Evolutionary conservation across 345 rosid species (phyloP), one percentile per base, ranked within the genome.

Genomic region (thale cress (Arabidopsis thaliana)): DNA sequence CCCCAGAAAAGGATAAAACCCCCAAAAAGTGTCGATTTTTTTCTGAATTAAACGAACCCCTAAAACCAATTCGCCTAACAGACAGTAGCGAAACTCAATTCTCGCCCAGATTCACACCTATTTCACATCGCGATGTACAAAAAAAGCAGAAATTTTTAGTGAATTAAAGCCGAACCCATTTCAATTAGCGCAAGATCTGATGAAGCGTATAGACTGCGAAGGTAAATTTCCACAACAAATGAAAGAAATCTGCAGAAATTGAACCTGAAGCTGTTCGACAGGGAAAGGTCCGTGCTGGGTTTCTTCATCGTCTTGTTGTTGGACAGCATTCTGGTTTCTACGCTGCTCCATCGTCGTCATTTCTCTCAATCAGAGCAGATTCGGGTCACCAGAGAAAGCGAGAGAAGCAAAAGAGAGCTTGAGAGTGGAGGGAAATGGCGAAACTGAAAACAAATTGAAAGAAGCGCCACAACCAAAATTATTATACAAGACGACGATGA

Each of bases 251-350:
- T 28, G 37, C 25, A 25, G 64, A 59, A 61, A 69, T 1, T 24
- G 58, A 59, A 83, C 84, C 84, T 81, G 86, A 69, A 83, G 84
- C 81, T 81, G 84, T 76, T 83, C 83, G 14, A 83, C 80, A 50
- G 84, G 84, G 42, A 81, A 79, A 59, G 83, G 83, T 12, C 86
- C 84, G 67, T 81, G 83, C n/a, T 79, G 84, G 41, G 20, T 67
- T 69, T 83, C 86, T 75, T 73, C 86, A 8, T 65, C 84, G 69
- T 78, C 79, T 72, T 75, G 80, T 44, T 74, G 83, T 41, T 78
- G 82, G 12, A 48, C 79, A 60, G 60, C 0, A 25, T 50, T 81
- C 41, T 75, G 83, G 14, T 72, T 72, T 62, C 79, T 72, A 8
- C 77, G 78, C 70, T 81, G 86, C 72, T 83, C 84, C 84, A 81